Base-by-base conservation (phyloP, 2,329 filamentous ascomycete genomes). In the Aspergillus novofumigatus region DNA sequence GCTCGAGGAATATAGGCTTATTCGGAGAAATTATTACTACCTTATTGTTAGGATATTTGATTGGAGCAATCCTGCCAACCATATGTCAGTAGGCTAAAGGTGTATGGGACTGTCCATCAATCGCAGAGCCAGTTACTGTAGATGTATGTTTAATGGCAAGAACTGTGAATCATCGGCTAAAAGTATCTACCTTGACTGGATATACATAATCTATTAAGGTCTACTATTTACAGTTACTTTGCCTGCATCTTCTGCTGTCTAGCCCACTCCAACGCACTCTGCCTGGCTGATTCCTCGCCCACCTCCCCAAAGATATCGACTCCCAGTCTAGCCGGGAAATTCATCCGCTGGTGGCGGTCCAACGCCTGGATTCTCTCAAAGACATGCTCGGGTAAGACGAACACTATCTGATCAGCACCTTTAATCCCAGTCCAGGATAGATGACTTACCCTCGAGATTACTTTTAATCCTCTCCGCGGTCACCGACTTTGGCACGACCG, bases 291-390 rank as follows among this genome's bases (percentile, higher is more conserved):
- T 44, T 62, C 59, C 35, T 61, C 59, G 10, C 60, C 60, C 11
- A 55, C 54, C 49, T 62, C 60, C 1, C 49, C 56, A 45, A 62
- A 62, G 9, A 62, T 59, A 56, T 62, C 59, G 1, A 62, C 59
- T 1, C 60, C 60, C 2, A 60, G 26, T 9, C 56, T 26, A 3
- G 58, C 58, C 9, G 60, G 60, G 54, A 60, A 62, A 10, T 62
- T 62, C 56, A 60, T 54, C 4, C 60, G 49, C 42, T 59, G 60
- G 7, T 61, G 56, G 20, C 59, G 49, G 38, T 62, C 60, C 23
- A 62, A 45, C 5, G 56, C 55, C 29, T 61, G 47, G 5, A 62
- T 57, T 23, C 59, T 52, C 2, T 59, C 32, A 44, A 62, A 61
- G 1, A 54, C 60, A 11, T 61, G 52, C 1, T 57, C 52, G 1